Percentiles rank a stretch among this genome's conserved stretches.
phyloP scores from a whole-genome alignment of 129 eudicot species.

The Escallonia rubra region DNA sequence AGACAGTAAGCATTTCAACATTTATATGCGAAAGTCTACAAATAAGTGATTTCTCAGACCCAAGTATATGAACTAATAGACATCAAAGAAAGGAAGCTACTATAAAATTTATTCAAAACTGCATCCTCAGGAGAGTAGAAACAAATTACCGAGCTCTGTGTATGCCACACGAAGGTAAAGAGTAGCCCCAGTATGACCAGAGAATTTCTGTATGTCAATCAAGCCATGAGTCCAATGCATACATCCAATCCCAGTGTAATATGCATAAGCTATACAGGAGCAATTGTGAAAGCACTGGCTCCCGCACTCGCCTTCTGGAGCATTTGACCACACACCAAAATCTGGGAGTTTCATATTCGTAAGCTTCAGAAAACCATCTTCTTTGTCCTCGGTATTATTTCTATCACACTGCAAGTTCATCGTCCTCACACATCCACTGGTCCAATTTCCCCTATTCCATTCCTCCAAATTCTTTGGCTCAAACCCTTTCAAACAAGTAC shows the following conservation, averaged over 20 bases:
- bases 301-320: conserved; percentile 3
- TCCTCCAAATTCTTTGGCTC: conserved; percentile 16
- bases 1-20: too few relatives aligned
- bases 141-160: conserved; percentile 19
- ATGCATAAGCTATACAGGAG: conserved; percentile 21
- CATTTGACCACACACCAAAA: not conserved
- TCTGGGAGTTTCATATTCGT: conserved; percentile 24
- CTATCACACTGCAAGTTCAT: conserved; percentile 10
- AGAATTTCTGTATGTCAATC: conserved; percentile 18
- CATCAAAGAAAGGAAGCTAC: too few relatives aligned
- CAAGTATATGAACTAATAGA: too few relatives aligned
- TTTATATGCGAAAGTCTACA: too few relatives aligned
- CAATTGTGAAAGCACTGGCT: conserved; percentile 18
- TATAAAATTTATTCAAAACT: too few relatives aligned
- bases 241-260: conserved; percentile 20
- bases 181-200: conserved; percentile 7
- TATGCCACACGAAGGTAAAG: conserved; percentile 21
- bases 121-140: not conserved
- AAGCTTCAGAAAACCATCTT: conserved; percentile 22
- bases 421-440: conserved; percentile 21
- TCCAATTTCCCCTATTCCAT: conserved; percentile 29
- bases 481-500: conserved; percentile 27
- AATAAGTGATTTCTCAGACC: too few relatives aligned
- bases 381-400: not conserved
- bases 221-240: conserved; percentile 20